These are phyloP conservation scores for Colletotrichum sp. DNA, from an alignment of 2,329 filamentous ascomycete species.

Conservation along the genomic window DNA sequence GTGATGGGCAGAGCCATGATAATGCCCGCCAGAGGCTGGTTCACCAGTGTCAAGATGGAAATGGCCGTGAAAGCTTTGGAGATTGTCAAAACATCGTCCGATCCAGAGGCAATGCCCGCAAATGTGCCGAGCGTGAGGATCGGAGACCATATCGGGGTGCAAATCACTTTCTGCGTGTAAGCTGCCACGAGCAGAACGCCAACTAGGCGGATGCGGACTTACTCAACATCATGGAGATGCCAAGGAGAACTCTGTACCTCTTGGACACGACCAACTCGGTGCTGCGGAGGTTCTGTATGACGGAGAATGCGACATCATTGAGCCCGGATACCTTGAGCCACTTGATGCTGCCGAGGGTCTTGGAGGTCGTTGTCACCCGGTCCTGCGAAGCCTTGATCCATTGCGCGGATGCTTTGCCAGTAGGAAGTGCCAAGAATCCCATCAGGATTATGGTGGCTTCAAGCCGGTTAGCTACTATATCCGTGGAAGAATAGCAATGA, in stretches of 20 bases:
- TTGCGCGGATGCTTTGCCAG: conserved; percentile 38
- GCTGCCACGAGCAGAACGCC: background rate
- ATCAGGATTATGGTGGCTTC: conserved; percentile 35
- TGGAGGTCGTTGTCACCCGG: conserved; percentile 52
- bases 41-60: conserved; percentile 26
- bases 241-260: conserved; percentile 26
- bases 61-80: conserved; percentile 24
- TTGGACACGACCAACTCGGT: conserved; percentile 26
- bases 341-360: conserved; percentile 54
- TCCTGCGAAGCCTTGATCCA: conserved; percentile 57
- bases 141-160: conserved; percentile 24
- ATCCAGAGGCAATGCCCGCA: conserved; percentile 17
- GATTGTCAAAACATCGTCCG: conserved; percentile 6
- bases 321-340: conserved; percentile 56
- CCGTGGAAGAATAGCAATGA: conserved; percentile 9
- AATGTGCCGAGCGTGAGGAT: conserved; percentile 26
- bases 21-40: conserved; percentile 23
- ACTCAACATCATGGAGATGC: conserved; percentile 20
- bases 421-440: conserved; percentile 28
- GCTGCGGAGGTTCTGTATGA: conserved; percentile 24
- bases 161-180: conserved; percentile 12
- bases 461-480: background rate
- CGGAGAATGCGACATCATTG: conserved; percentile 38
- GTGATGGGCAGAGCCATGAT: conserved; percentile 25
- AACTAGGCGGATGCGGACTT: background rate